Conservation (phyloP, 2,329 filamentous ascomycete genomes). For the Ceratocystis huliohia region DNA sequence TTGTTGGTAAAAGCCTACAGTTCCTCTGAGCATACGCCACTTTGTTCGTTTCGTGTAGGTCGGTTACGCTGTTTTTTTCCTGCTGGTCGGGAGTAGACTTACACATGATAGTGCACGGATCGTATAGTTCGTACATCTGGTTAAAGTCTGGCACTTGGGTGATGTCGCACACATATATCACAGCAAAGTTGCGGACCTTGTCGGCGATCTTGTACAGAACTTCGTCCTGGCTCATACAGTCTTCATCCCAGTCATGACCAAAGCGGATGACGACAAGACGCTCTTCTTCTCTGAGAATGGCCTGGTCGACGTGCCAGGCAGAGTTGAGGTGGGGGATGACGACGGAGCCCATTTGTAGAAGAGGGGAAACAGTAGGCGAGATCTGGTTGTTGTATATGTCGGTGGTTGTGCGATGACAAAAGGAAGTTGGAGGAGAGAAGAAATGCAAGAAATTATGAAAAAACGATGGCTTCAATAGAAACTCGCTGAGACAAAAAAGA, state of each 20-base stretch:
- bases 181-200: conserved; percentile 82
- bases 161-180: conserved; percentile 88
- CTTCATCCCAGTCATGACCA: conserved; percentile 70
- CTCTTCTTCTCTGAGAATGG: conserved; percentile 82
- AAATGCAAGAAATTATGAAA: neutral
- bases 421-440: neutral
- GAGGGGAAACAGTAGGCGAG: neutral
- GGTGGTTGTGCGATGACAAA: too few relatives aligned
- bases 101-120: conserved; percentile 86
- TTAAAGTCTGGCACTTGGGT: conserved; percentile 89
- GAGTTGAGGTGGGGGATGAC: conserved; percentile 82
- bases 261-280: conserved; percentile 89
- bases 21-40: too few relatives aligned
- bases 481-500: neutral
- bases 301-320: conserved; percentile 97
- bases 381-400: neutral
- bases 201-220: conserved; percentile 91
- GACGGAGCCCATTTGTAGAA: conserved; percentile 55
- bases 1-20: too few relatives aligned
- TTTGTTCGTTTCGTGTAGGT: neutral
- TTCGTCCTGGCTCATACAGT: conserved; percentile 37
- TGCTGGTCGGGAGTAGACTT: conserved; percentile 27
- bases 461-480: neutral
- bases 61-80: neutral
- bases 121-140: conserved; percentile 86